Conservation (phyloP, 177 flowering plant genomes). For the Vitis hybrid region DNA sequence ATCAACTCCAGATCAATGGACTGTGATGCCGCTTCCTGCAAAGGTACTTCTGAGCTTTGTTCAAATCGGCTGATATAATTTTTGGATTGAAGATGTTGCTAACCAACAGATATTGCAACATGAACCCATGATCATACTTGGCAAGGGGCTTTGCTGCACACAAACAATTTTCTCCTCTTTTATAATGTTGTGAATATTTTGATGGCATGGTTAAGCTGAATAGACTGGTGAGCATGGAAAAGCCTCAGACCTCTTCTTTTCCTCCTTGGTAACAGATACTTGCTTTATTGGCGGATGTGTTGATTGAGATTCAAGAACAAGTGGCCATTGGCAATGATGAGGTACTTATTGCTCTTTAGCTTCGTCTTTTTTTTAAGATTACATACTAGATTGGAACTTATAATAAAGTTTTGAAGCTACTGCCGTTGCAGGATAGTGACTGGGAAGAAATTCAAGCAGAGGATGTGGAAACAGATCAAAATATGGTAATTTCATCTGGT, state of each 20-base stretch:
- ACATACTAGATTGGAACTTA: not conserved
- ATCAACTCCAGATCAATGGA: constrained; percentile 87
- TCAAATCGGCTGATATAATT: not conserved
- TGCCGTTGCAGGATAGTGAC: constrained; percentile 64
- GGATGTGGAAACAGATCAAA: constrained; percentile 34
- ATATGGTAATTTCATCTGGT: constrained; percentile 35
- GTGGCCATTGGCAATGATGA: constrained; percentile 54
- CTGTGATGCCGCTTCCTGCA: constrained; percentile 74
- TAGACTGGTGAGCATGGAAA: not conserved
- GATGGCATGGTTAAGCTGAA: not conserved
- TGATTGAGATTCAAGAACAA: constrained; percentile 92
- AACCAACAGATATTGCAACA: not conserved
- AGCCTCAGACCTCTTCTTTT: not conserved
- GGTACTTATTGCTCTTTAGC: constrained; percentile 30
- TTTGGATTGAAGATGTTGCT: not conserved
- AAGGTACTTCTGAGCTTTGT: constrained; percentile 53
- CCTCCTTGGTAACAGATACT: constrained; percentile 53
- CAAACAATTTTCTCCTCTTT: not conserved
- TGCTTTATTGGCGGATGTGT: constrained; percentile 71
- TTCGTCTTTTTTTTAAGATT: not conserved
- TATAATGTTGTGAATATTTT: not conserved
- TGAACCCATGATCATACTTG: not conserved
- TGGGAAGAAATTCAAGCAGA: constrained; percentile 75
- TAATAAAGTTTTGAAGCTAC: not conserved
- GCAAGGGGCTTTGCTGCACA: too few species aligned